Percentiles rank a stretch among this genome's conserved stretches.
Evolutionary conservation across 805 yeast species (phyloP).

Genomic region (Huiozyma naganishii): DNA sequence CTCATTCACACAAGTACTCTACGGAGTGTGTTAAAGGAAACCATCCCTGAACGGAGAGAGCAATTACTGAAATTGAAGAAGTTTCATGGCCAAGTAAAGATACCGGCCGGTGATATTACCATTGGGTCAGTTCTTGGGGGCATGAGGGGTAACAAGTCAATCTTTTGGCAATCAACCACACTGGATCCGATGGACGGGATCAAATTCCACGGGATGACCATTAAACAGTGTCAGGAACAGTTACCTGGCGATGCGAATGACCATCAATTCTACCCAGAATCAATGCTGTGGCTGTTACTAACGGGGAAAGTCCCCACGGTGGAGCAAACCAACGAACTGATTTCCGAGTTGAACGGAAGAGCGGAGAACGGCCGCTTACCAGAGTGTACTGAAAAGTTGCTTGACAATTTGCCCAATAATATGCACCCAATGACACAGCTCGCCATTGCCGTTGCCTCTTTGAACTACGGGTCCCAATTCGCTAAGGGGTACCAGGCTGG

Average conservation of each 20-base stretch:
- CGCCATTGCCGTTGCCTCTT: slow-evolving; percentile 62
- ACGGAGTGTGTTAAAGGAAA: slow-evolving; percentile 16
- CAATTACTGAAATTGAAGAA: slow-evolving; percentile 33
- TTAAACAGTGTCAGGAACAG: slow-evolving; percentile 54
- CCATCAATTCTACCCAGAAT: slow-evolving; percentile 63
- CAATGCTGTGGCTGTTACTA: slow-evolving; percentile 67
- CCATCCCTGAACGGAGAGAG: slow-evolving; percentile 36
- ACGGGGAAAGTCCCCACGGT: slow-evolving; percentile 63
- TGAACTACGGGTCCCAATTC: slow-evolving; percentile 60
- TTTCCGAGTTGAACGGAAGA: slow-evolving; percentile 47
- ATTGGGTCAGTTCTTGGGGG: slow-evolving; percentile 49
- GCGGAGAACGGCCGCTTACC: slow-evolving; percentile 41
- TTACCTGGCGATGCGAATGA: slow-evolving; percentile 38
- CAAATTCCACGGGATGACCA: slow-evolving; percentile 68
- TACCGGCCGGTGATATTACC: slow-evolving; percentile 33
- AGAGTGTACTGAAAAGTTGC: slow-evolving; percentile 45
- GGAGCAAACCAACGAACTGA: slow-evolving; percentile 45
- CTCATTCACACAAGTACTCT: slow-evolving; percentile 7
- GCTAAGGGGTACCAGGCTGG: slow-evolving; percentile 66
- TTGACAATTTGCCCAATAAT: slow-evolving; percentile 53
- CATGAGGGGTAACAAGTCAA: slow-evolving; percentile 66
- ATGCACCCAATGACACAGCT: slow-evolving; percentile 82
- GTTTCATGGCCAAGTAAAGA: slow-evolving; percentile 25
- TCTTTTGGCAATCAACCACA: slow-evolving; percentile 73
- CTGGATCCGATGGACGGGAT: slow-evolving; percentile 71